These are phyloP conservation scores for Botrytis cinerea DNA, from an alignment of 2,329 filamentous ascomycete genomes.

Conservation along the genomic window DNA sequence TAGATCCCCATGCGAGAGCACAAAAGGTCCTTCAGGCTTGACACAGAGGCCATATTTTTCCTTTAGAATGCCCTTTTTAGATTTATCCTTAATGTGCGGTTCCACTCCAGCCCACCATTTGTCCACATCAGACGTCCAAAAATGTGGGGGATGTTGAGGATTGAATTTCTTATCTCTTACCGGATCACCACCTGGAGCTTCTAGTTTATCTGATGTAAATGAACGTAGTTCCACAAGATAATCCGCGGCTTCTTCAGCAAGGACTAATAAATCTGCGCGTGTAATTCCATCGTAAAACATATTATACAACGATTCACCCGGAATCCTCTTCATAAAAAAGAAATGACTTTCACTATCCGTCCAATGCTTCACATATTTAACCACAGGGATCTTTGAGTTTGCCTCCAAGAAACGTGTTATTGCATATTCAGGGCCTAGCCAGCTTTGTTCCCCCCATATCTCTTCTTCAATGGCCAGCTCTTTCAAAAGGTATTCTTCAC, in stretches of 20 bases:
- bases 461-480: background rate
- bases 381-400: background rate
- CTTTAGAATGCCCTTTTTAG: background rate
- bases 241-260: slow-evolving; percentile 1
- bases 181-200: background rate
- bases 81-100: background rate
- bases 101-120: background rate
- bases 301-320: background rate
- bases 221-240: background rate
- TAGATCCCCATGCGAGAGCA: slow-evolving; percentile 9
- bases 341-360: background rate
- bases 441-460: background rate
- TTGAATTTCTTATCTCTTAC: background rate
- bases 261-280: background rate
- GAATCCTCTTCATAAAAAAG: background rate
- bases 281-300: rapidly evolving
- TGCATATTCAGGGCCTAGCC: background rate
- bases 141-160: rapidly evolving
- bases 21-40: background rate
- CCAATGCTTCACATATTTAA: background rate
- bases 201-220: background rate
- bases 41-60: background rate
- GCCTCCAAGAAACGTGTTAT: background rate
- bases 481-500: background rate
- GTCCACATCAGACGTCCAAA: background rate